phyloP scores from a whole-genome alignment of 495 filamentous ascomycete genomes.

The Viridothelium virens region DNA sequence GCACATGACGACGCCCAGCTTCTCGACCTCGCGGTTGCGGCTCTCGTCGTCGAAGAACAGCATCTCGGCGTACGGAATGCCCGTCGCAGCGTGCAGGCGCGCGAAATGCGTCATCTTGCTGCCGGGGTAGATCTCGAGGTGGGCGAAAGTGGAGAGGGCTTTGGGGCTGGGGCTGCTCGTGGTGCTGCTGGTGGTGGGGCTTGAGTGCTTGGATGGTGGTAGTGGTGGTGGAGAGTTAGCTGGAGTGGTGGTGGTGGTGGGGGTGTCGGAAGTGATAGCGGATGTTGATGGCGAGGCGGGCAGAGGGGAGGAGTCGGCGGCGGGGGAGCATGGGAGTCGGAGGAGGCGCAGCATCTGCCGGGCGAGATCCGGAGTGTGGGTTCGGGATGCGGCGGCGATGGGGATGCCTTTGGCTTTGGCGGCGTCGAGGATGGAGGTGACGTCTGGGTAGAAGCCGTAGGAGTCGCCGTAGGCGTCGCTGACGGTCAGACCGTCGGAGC shows the following conservation, averaged over 20 bases:
- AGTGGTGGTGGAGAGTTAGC: not conserved
- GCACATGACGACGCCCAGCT: slow-evolving; percentile 73
- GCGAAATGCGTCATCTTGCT: slow-evolving; percentile 82
- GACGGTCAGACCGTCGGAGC: slow-evolving; percentile 28
- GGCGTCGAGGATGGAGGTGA: slow-evolving; percentile 61
- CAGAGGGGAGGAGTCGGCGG: slow-evolving; percentile 11
- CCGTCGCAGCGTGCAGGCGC: slow-evolving; percentile 57
- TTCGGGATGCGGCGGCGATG: slow-evolving; percentile 75
- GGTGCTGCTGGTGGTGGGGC: no score
- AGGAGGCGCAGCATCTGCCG: slow-evolving; percentile 71
- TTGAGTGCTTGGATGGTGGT: no score
- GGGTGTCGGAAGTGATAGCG: no score
- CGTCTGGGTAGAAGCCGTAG: slow-evolving; percentile 74
- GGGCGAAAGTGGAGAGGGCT: slow-evolving; percentile 73
- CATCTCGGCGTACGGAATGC: slow-evolving; percentile 70
- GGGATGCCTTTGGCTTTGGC: slow-evolving; percentile 49
- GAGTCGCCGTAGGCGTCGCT: slow-evolving; percentile 58
- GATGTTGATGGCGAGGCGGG: not conserved
- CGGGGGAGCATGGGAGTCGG: slow-evolving; percentile 49
- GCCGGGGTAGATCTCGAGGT: slow-evolving; percentile 82
- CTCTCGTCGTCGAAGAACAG: slow-evolving; percentile 94
- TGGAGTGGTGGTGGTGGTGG: not conserved
- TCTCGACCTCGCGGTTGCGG: slow-evolving; percentile 73
- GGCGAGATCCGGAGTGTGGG: slow-evolving; percentile 69
- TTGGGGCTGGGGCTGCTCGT: slow-evolving; percentile 18